phyloP scores from a whole-genome alignment of 1,139 yeast genomes.

The Taiozyma sp. region DNA sequence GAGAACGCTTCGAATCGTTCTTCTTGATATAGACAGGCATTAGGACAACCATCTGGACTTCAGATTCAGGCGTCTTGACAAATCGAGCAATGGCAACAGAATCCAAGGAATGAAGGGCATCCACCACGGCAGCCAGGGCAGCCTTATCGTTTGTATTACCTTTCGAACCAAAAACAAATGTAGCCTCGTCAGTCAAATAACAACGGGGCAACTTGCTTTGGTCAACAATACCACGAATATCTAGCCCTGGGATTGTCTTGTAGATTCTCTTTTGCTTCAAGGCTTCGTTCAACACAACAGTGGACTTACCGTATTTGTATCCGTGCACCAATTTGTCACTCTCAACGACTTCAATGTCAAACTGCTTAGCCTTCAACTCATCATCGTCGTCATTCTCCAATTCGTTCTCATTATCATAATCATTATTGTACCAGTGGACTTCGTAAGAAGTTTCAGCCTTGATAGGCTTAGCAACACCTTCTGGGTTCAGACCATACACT shows the following conservation, averaged over 20 bases:
- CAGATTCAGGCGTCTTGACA: conserved; percentile 44
- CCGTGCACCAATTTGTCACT: conserved; percentile 39
- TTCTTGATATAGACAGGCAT: conserved; percentile 41
- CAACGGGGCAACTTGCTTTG: conserved; percentile 48
- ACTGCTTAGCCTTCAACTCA: conserved; percentile 11
- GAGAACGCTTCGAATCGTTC: conserved; percentile 12
- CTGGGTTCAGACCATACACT: conserved; percentile 22
- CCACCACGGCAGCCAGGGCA: conserved; percentile 51
- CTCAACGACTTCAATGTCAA: conserved; percentile 25
- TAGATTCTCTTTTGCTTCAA: conserved; percentile 40
- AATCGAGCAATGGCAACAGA: conserved; percentile 59
- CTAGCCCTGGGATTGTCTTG: conserved; percentile 46
- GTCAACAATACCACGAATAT: conserved; percentile 59
- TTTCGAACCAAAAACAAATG: conserved; percentile 46
- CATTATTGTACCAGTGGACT: conserved; percentile 25
- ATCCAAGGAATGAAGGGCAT: conserved; percentile 44
- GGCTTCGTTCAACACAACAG: conserved; percentile 44
- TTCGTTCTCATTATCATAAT: conserved; percentile 24
- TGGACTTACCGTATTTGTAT: conserved; percentile 64
- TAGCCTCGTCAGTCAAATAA: conserved; percentile 54
- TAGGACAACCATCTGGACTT: conserved; percentile 53
- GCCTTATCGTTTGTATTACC: conserved; percentile 35
- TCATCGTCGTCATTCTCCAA: conserved; percentile 20
- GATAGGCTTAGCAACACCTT: conserved; percentile 23
- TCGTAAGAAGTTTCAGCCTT: conserved; percentile 27